Evolutionary conservation across 257 asterid species (phyloP).

Genomic region (Anisodus acutangulus): DNA sequence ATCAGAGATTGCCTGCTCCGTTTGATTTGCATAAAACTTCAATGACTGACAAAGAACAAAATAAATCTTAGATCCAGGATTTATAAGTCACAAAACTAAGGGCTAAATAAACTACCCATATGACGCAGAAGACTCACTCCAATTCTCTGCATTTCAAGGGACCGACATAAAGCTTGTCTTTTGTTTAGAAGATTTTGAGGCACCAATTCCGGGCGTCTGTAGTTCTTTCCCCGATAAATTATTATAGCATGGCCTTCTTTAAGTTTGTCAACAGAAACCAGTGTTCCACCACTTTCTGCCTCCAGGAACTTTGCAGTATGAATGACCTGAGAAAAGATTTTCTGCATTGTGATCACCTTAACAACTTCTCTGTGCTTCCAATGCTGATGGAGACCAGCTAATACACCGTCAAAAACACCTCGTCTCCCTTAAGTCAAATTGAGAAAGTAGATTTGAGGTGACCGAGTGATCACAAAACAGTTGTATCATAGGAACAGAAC

Average conservation of each 20-base stretch:
- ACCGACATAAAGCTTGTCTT: conserved; percentile 72
- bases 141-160: conserved; percentile 84
- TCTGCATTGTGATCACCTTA: conserved; percentile 92
- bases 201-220: conserved; percentile 63
- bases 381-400: conserved; percentile 90
- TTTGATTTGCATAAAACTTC: conserved; percentile 76
- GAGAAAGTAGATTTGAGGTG: conserved; percentile 17
- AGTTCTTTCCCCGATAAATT: conserved; percentile 93
- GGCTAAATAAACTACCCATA: conserved; percentile 27
- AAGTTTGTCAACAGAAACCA: conserved; percentile 70
- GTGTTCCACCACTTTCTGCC: conserved; percentile 76
- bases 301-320: conserved; percentile 66
- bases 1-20: conserved; percentile 57
- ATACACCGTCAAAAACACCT: conserved; percentile 77
- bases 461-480: conserved; percentile 15
- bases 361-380: conserved; percentile 95
- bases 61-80: conserved; percentile 24
- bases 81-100: conserved; percentile 26
- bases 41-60: conserved; percentile 56
- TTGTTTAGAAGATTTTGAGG: conserved; percentile 63
- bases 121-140: conserved; percentile 64
- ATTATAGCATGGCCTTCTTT: conserved; percentile 92
- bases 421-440: conserved; percentile 76
- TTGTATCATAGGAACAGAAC: not conserved
- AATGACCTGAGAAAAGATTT: conserved; percentile 61